Percentiles rank a stretch among this genome's conserved stretches.
phyloP scores from a whole-genome alignment of 163 green algal species.

The Prototheca wickerhamii region DNA sequence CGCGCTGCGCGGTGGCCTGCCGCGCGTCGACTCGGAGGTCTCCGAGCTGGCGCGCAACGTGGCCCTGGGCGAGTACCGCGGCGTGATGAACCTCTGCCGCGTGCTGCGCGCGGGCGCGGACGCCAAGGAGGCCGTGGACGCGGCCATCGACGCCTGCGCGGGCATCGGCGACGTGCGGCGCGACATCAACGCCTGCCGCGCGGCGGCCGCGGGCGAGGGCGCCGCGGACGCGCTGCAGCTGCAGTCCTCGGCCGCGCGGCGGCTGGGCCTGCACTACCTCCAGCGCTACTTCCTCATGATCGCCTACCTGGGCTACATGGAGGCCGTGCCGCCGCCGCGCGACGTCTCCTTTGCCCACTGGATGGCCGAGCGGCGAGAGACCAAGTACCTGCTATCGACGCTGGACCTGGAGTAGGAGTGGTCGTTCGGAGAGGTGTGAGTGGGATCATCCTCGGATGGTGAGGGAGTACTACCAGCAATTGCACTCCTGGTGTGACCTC shows the following conservation, averaged over 20 bases:
- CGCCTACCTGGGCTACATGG: constrained; percentile 35
- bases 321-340: not conserved
- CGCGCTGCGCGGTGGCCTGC: constrained; percentile 1
- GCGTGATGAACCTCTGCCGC: constrained; percentile 59
- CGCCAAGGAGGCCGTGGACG: constrained; percentile 69
- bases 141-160: constrained; percentile 43
- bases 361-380: constrained; percentile 46
- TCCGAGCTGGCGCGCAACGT: constrained; percentile 8
- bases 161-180: constrained; percentile 65
- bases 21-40: constrained; percentile 9
- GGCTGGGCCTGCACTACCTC: constrained; percentile 86
- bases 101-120: constrained; percentile 66
- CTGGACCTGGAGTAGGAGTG: constrained; percentile 34
- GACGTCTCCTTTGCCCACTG: constrained; percentile 39
- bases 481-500: too few species aligned
- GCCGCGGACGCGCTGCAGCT: constrained; percentile 1
- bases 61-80: constrained; percentile 43
- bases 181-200: constrained; percentile 68
- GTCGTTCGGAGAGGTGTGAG: too few species aligned
- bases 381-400: constrained; percentile 45
- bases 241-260: constrained; percentile 40
- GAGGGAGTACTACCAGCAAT: too few species aligned
- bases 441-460: too few species aligned
- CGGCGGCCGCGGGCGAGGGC: constrained; percentile 23
- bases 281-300: constrained; percentile 77